Percentiles rank a stretch among this genome's conserved stretches.
These are phyloP conservation scores for Colletotrichum horii DNA, from an alignment of 2,329 filamentous ascomycete genomes.

Conservation along the genomic window DNA sequence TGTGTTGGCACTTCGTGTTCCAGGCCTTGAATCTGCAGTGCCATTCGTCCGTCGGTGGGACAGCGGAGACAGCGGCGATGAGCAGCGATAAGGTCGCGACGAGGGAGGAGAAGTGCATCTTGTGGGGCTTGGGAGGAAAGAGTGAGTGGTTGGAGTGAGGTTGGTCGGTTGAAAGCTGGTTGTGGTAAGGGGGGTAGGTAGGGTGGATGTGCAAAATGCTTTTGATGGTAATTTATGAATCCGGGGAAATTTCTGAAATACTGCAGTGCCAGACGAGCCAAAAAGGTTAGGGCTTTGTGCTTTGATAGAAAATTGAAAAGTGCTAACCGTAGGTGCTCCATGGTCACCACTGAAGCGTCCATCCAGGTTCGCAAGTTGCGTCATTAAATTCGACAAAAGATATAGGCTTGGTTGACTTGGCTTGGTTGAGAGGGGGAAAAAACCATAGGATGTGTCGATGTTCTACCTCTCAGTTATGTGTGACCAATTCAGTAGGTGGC, in stretches of 20 bases:
- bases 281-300: neutral
- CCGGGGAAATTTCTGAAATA: neutral
- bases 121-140: accelerated
- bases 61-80: neutral
- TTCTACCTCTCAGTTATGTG: too few species aligned
- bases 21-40: neutral
- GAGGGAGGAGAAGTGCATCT: neutral
- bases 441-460: too few species aligned
- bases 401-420: too few species aligned
- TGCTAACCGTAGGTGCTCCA: accelerated
- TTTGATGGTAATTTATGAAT: neutral
- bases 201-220: neutral
- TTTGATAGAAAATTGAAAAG: accelerated
- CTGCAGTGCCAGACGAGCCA: accelerated
- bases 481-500: too few species aligned
- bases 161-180: neutral
- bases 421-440: too few species aligned
- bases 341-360: neutral
- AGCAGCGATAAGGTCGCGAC: neutral
- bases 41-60: too few species aligned
- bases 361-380: neutral
- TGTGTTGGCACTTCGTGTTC: neutral
- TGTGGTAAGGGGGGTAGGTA: neutral
- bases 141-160: neutral
- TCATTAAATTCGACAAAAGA: too few species aligned